Percentiles rank a stretch among this genome's conserved stretches.
Evolutionary conservation across 164 flowering plant species (phyloP).

Genomic region (Berberis vulgaris): DNA sequence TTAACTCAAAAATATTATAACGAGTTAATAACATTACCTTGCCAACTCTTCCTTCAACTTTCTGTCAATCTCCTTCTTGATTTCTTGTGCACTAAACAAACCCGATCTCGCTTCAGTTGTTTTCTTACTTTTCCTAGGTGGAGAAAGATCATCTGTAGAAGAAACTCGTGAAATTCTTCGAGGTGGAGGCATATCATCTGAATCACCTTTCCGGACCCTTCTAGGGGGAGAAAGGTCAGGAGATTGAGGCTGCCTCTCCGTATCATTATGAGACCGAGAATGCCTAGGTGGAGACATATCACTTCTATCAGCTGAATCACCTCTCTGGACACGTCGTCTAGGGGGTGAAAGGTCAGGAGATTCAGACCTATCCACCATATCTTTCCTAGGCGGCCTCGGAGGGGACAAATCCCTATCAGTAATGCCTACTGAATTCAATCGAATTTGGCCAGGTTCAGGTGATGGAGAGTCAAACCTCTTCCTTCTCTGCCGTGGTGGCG

Average conservation of each 20-base stretch:
- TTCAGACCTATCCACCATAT: not conserved
- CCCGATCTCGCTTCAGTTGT: conserved; percentile 54
- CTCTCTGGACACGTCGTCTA: not conserved
- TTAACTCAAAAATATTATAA: no score
- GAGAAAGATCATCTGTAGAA: conserved; percentile 44
- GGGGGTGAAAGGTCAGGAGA: not conserved
- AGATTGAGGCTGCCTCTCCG: conserved; percentile 3
- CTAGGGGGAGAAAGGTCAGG: conserved; percentile 15
- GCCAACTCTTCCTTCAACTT: conserved; percentile 42
- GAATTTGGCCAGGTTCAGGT: conserved; percentile 10
- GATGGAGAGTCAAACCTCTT: conserved; percentile 17
- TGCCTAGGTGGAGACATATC: conserved; percentile 24
- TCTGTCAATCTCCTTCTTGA: conserved; percentile 46
- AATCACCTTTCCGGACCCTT: conserved; percentile 12
- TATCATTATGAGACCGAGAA: not conserved
- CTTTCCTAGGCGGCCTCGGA: not conserved
- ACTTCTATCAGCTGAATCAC: not conserved
- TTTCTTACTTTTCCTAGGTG: conserved; percentile 50
- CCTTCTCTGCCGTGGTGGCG: conserved; percentile 23
- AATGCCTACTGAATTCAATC: not conserved
- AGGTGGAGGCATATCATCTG: conserved; percentile 21
- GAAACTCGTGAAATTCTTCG: conserved; percentile 7
- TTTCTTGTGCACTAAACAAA: conserved; percentile 51
- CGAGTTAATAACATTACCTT: conserved; percentile 33
- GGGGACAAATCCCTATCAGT: conserved; percentile 14